Evolutionary conservation across 108 stramenopile species (phyloP).

Genomic region (Thalassiosira profunda): DNA sequence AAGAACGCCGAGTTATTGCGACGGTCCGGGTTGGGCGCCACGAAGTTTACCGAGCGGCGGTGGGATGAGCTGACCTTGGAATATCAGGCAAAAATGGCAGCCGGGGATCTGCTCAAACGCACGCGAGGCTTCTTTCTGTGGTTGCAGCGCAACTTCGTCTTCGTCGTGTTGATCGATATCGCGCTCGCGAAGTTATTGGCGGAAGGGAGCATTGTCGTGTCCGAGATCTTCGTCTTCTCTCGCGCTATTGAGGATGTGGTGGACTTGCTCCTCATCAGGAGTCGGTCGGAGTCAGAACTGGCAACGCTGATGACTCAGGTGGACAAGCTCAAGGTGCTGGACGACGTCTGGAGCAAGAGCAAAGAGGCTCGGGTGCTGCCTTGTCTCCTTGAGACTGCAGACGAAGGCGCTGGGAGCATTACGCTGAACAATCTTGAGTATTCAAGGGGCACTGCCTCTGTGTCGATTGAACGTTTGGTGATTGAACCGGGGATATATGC

Average conservation of each 20-base stretch:
- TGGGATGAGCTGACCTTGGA: constrained; percentile 83
- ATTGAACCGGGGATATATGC: constrained; percentile 86
- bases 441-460: constrained; percentile 76
- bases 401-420: constrained; percentile 25
- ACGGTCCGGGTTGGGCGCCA: constrained; percentile 70
- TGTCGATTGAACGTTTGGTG: constrained; percentile 71
- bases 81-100: constrained; percentile 73
- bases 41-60: constrained; percentile 66
- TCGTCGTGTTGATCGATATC: constrained; percentile 86
- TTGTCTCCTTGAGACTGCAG: constrained; percentile 53
- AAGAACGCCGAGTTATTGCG: constrained; percentile 90
- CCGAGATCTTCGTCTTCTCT: constrained; percentile 89
- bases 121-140: constrained; percentile 79
- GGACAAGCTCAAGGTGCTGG: constrained; percentile 66
- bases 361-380: constrained; percentile 57
- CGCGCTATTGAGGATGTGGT: constrained; percentile 91
- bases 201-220: constrained; percentile 66
- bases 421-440: constrained; percentile 71
- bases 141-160: constrained; percentile 86
- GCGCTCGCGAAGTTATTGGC: constrained; percentile 85
- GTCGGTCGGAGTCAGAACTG: constrained; percentile 82
- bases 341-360: constrained; percentile 69
- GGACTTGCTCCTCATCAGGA: constrained; percentile 82
- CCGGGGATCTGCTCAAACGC: constrained; percentile 55
- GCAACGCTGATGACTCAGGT: constrained; percentile 87